Percentiles rank a stretch among this genome's conserved stretches.
phyloP scores from a whole-genome alignment of 2,329 filamentous ascomycete genomes.

The Piedraia hortae region DNA sequence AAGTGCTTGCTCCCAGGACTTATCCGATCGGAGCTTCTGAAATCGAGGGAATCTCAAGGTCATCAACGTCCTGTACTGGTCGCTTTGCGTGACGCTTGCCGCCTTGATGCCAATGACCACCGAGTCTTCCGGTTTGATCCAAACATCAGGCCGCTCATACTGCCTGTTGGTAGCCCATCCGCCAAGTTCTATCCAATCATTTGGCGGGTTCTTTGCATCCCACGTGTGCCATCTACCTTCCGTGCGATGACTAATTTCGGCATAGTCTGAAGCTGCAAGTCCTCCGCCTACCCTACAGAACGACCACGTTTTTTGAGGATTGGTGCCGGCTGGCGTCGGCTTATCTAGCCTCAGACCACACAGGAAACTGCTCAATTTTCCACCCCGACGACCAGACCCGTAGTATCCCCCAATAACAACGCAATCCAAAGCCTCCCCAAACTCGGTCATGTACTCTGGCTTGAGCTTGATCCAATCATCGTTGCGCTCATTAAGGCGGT shows the following conservation, averaged over 20 bases:
- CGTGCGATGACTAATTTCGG: conserved; percentile 52
- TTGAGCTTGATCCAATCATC: conserved; percentile 98
- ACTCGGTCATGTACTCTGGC: conserved; percentile 92
- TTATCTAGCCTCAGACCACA: conserved; percentile 55
- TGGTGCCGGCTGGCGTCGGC: conserved; percentile 18
- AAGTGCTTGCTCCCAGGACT: conserved; percentile 55
- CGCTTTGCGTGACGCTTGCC: conserved; percentile 44
- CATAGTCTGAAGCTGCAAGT: conserved; percentile 62
- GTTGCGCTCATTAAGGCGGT: conserved; percentile 67
- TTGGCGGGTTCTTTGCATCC: conserved; percentile 51
- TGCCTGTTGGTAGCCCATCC: conserved; percentile 37
- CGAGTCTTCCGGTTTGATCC: conserved; percentile 75
- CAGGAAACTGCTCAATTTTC: conserved; percentile 60
- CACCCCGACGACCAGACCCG: conserved; percentile 63
- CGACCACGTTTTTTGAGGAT: conserved; percentile 58
- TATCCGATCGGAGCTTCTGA: conserved; percentile 53
- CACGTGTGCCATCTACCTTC: conserved; percentile 80
- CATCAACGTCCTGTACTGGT: conserved; percentile 46
- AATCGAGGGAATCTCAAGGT: conserved; percentile 85
- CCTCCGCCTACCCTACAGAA: conserved; percentile 98
- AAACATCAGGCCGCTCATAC: conserved; percentile 60
- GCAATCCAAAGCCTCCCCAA: conserved; percentile 77
- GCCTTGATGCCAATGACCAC: conserved; percentile 76
- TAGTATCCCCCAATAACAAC: conserved; percentile 80
- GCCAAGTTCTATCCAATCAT: conserved; percentile 51